Conservation (phyloP, 805 yeast genomes). For the Naumovozyma dairenensis region DNA sequence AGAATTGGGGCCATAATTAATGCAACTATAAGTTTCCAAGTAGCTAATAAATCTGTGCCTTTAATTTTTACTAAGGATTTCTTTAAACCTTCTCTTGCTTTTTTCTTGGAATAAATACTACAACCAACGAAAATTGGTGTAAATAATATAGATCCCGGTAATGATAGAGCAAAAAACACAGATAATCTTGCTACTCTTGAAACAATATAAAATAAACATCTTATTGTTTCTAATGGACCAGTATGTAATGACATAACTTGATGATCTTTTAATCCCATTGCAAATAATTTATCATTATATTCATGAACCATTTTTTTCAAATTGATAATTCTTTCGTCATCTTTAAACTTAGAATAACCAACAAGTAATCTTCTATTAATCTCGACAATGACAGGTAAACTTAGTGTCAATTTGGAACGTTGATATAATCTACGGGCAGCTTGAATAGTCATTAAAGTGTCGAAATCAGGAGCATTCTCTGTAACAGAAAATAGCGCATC, state of each 20-base stretch:
- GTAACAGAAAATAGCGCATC: constrained; percentile 77
- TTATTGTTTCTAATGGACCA: constrained; percentile 35
- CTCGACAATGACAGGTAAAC: constrained; percentile 72
- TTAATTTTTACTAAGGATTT: constrained; percentile 83
- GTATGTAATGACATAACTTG: constrained; percentile 39
- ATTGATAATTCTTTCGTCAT: constrained; percentile 56
- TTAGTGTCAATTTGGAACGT: constrained; percentile 22
- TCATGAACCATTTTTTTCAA: constrained; percentile 52
- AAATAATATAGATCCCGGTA: constrained; percentile 80
- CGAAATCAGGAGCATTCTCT: constrained; percentile 83
- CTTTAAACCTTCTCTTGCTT: constrained; percentile 74
- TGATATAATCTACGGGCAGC: constrained; percentile 77
- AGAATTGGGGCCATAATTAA: constrained; percentile 77
- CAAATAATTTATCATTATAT: constrained; percentile 57
- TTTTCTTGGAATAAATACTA: constrained; percentile 55
- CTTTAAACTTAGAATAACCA: constrained; percentile 70
- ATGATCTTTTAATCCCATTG: constrained; percentile 61
- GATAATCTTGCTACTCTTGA: constrained; percentile 44
- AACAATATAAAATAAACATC: constrained; percentile 40
- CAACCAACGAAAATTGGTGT: constrained; percentile 78
- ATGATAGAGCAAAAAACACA: constrained; percentile 47
- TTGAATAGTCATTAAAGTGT: constrained; percentile 84
- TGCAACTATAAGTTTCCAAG: constrained; percentile 87
- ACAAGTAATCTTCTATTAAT: constrained; percentile 78
- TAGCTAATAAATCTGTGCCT: constrained; percentile 86